A percentile compares a stretch with the other conserved stretches of the same genome.
phyloP scores from a whole-genome alignment of 2,329 filamentous ascomycete genomes.

The Alternaria sp. region DNA sequence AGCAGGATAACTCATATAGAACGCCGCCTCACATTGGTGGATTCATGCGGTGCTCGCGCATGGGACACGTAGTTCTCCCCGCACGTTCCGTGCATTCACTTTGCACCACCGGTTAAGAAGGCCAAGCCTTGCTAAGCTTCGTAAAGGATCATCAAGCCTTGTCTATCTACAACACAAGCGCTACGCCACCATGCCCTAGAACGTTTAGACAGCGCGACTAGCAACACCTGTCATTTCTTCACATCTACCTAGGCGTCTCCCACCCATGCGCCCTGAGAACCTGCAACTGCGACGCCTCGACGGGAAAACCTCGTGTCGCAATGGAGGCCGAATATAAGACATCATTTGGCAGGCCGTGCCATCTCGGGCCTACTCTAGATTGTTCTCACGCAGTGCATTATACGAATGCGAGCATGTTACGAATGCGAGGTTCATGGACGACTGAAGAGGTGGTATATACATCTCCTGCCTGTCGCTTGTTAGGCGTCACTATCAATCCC shows the following conservation, averaged over 20 bases:
- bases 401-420: neutral
- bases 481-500: neutral
- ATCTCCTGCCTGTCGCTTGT: neutral
- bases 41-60: neutral
- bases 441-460: neutral
- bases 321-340: neutral
- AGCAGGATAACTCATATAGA: neutral
- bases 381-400: neutral
- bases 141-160: neutral
- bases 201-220: neutral
- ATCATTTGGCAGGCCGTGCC: neutral
- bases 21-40: neutral
- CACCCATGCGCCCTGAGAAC: neutral
- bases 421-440: neutral
- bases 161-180: neutral
- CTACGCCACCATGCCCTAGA: neutral
- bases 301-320: neutral
- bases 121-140: neutral
- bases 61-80: neutral
- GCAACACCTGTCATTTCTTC: neutral
- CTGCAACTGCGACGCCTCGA: neutral
- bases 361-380: neutral
- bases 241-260: neutral
- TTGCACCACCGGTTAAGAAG: neutral
- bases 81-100: neutral